Evolutionary conservation across 306 rosid genomes (phyloP), one percentile per base, ranked within the genome.

Genomic region (Notholithocarpus densiflorus): DNA sequence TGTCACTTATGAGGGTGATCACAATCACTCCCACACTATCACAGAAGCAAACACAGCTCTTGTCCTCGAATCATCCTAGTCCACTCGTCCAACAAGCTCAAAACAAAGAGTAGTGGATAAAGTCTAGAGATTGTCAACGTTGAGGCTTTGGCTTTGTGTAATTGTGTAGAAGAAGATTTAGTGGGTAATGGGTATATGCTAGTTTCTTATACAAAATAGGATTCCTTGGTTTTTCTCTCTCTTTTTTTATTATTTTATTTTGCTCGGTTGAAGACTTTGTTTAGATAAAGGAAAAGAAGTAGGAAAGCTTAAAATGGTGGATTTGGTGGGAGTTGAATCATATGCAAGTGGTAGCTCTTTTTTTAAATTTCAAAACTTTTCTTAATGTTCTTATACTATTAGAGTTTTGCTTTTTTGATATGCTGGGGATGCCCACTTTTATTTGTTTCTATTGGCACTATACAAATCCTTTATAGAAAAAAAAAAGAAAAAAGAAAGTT

Each of bases 1-100:
- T 29, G 97, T 93, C 9, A 93, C 97, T 21, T 93, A 93, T 76
- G 98, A 93, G 80, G 89, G 89, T 70, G 94, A 91, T 48, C 98
- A 93, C 81, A 86, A 83, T 84, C 97, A 93, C 90, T 72, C 94
- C 4, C 80, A 61, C 54, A 24, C 85, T 3, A 19, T 74, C 84
- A 45, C 87, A 66, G 91, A 90, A 27, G 77, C 86, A 51, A 71
- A 84, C 31, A 71, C 89, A 19, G 79, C 79, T 51, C 77, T 81
- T 18, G 81, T 87, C 68, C 89, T 88, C 10, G 86, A 91, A 80
- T 87, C 96, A 26, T 84, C 91, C 18, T 92, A 89, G 82, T 73
- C 85, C 77, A 79, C 76, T 48, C 4, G 53, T 60, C 77, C 18
- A 13, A 55, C 84, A 31, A 6, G 14, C 71, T 37, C 43, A 31